These are phyloP conservation scores for Eucalyptus pauciflora DNA, from an alignment of 345 rosid genomes.

Conservation along the genomic window DNA sequence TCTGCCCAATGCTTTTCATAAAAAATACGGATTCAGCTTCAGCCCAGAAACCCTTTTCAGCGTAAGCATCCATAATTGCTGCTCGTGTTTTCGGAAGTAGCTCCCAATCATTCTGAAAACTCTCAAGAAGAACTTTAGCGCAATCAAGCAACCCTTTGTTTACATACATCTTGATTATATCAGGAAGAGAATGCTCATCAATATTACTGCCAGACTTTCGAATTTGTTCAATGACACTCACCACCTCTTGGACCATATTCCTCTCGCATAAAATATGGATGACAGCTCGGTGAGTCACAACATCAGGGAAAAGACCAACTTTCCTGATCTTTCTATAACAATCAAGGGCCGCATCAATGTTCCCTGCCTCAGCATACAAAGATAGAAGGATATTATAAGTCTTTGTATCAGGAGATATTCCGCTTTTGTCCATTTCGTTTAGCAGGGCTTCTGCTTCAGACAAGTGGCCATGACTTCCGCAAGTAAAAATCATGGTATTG, in stretches of 20 bases:
- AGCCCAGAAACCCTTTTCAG: constrained; percentile 70
- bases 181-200: constrained; percentile 79
- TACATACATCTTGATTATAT: constrained; percentile 60
- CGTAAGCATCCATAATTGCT: constrained; percentile 65
- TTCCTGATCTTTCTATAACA: constrained; percentile 59
- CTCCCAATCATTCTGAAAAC: constrained; percentile 23
- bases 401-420: constrained; percentile 62
- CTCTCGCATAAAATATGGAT: constrained; percentile 58
- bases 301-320: constrained; percentile 71
- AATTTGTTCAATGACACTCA: constrained; percentile 55
- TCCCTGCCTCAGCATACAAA: constrained; percentile 59
- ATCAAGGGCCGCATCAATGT: constrained; percentile 50
- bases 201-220: constrained; percentile 25
- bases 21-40: constrained; percentile 72
- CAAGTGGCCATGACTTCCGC: constrained; percentile 68
- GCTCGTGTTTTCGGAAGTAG: constrained; percentile 53
- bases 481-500: constrained; percentile 80
- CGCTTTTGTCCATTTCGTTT: constrained; percentile 61
- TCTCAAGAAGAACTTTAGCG: constrained; percentile 41
- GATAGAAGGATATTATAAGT: constrained; percentile 73
- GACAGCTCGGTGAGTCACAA: constrained; percentile 60
- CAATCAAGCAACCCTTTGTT: constrained; percentile 30
- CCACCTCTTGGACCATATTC: constrained; percentile 62
- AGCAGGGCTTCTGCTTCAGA: constrained; percentile 76
- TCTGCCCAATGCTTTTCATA: constrained; percentile 35